Base-by-base conservation (phyloP, 208 protist species). In the Leishmania martiniquensis region DNA sequence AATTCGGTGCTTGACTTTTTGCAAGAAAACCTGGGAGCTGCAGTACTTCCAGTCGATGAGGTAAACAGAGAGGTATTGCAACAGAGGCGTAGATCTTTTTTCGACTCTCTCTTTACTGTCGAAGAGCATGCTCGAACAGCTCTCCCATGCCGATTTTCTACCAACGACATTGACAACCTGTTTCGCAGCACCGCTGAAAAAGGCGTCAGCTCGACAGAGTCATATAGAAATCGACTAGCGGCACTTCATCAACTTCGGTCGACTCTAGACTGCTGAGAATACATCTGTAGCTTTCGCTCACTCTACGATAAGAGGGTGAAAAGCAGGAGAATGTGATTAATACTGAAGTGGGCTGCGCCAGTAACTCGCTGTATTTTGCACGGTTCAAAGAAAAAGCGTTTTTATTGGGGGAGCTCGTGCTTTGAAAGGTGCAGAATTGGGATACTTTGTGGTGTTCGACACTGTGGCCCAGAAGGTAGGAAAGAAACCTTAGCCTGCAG, bases 31-130 rank as follows among this genome's bases (percentile, higher is more conserved):
- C 52, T 87, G 29, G 72, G 77, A 29, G 69, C 42, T 32, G 51
- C 12, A 6, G 49, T 34, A 20, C 32, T 54, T 34, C 5, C 78
- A 25, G 44, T 67, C 5, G 68, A 63, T 55, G 29, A 39, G 12
- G 45, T 81, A 25, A 39, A 39, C 4, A 39, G 29, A 7, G 66
- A 80, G 7, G 9, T 77, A 9, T 57, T 87, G 0, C 5, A 62
- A 1, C 72, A 76, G n/a, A 80, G 77, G 47, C 69, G 83, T 17
- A 49, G 49, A 1, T 51, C 66, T 12, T 87, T 87, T 72, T 76
- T 87, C 29, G 72, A 84, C 10, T 77, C 83, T 3, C 75, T 87
- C n/a, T 85, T 85, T 34, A 75, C 76, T 1, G 52, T 47, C 20
- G 52, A 29, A 15, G 75, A 83, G 25, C 59, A 83, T 13, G 29